Conservation (phyloP, 73 alveolate genomes). For the Paramecium sexaurelia region DNA sequence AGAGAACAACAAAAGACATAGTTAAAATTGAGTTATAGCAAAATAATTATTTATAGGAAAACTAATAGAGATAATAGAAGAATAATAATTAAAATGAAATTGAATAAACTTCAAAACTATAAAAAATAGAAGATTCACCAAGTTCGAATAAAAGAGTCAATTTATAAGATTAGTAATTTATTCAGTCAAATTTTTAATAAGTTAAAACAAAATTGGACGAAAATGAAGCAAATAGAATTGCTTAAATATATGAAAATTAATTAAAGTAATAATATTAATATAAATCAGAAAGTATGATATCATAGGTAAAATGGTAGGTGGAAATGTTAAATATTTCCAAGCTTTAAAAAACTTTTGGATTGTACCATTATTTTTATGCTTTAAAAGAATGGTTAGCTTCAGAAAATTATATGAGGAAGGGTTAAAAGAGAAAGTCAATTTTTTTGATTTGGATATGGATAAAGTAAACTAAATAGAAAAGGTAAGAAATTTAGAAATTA, state of each 20-base stretch:
- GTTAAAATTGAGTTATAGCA: not conserved
- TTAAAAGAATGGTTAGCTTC: slow-evolving; percentile 38
- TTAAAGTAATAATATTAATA: not conserved
- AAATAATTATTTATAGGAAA: not conserved
- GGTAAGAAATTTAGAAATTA: not conserved
- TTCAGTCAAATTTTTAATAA: not conserved
- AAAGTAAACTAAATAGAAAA: not conserved
- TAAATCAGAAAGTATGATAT: slow-evolving; percentile 18
- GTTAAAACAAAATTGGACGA: not conserved
- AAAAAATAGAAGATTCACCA: slow-evolving; percentile 22
- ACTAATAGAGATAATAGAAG: not conserved
- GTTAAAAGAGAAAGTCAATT: not conserved
- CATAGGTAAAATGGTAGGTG: slow-evolving; percentile 38
- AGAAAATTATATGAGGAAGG: not conserved
- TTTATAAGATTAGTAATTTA: not conserved
- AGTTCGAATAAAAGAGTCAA: not conserved
- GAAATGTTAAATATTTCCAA: not conserved
- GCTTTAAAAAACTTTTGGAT: slow-evolving; percentile 47
- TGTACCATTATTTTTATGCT: slow-evolving; percentile 18
- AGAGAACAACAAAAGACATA: not conserved
- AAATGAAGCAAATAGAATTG: not conserved
- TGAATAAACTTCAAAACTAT: not conserved
- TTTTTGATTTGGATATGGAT: slow-evolving; percentile 31
- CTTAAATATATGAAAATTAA: not conserved
- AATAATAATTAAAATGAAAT: not conserved